Evolutionary conservation across 1,284 basidiomycete species (phyloP).

Genomic region (Sanghuangporus baumii): DNA sequence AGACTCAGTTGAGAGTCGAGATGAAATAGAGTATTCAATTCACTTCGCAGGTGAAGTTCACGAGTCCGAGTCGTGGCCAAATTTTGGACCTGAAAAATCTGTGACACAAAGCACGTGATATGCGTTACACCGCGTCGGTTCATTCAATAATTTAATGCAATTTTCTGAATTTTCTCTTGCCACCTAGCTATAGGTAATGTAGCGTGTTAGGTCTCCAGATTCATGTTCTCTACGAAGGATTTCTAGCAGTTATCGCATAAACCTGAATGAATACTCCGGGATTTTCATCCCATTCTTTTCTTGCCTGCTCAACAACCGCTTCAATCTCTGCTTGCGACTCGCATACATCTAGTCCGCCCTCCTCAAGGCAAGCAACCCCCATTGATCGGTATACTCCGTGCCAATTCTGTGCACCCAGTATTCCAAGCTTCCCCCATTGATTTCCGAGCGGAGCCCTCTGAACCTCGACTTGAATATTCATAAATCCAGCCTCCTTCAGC

Average conservation of each 20-base stretch:
- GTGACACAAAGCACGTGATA: too few species aligned
- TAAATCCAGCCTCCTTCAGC: slow-evolving; percentile 7
- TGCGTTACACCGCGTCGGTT: too few species aligned
- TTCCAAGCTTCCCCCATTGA: slow-evolving; percentile 2
- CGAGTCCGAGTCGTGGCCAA: too few species aligned
- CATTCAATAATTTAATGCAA: too few species aligned
- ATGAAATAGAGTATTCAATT: too few species aligned
- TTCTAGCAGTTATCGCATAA: not conserved
- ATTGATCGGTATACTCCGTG: not conserved
- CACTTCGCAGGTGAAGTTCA: too few species aligned
- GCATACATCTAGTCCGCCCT: not conserved
- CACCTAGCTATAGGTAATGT: not conserved
- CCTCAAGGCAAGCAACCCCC: not conserved
- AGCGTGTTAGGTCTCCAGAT: not conserved
- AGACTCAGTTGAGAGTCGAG: too few species aligned
- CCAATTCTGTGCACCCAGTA: not conserved
- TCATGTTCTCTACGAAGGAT: not conserved
- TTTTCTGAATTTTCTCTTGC: too few species aligned
- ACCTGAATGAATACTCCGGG: not conserved
- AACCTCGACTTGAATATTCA: not conserved
- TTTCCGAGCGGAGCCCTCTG: not conserved
- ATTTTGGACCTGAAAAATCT: too few species aligned
- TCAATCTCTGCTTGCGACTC: not conserved
- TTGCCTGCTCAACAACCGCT: not conserved
- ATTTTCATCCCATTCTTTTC: not conserved